phyloP scores from a whole-genome alignment of 2,329 filamentous ascomycete species.

The Neonectria sp. region DNA sequence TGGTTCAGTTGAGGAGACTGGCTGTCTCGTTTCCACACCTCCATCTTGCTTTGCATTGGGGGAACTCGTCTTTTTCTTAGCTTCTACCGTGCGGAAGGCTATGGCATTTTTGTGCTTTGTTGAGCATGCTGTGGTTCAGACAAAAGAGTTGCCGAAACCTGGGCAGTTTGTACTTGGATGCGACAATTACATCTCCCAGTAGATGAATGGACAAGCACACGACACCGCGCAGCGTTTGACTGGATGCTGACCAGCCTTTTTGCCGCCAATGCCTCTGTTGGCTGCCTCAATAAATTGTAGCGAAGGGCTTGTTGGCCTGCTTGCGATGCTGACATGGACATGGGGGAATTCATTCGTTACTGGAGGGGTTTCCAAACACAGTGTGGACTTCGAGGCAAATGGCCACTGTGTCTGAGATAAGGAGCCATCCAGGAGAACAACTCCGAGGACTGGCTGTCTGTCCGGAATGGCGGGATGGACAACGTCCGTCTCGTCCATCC shows the following conservation, averaged over 20 bases:
- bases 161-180: not conserved
- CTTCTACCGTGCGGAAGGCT: conserved; percentile 25
- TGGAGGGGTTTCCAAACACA: conserved; percentile 7
- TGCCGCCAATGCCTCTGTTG: not conserved
- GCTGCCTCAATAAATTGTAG: not conserved
- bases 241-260: conserved; percentile 9
- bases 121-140: not conserved
- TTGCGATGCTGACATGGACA: conserved; percentile 18
- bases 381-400: conserved; percentile 6
- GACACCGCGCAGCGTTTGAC: not conserved
- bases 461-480: conserved; percentile 10
- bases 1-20: conserved; percentile 19
- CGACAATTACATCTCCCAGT: not conserved
- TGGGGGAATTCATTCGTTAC: not conserved
- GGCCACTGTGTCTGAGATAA: conserved; percentile 30
- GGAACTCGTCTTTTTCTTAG: conserved; percentile 7
- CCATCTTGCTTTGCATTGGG: conserved; percentile 18
- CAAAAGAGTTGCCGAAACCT: not conserved
- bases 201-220: not conserved
- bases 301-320: conserved; percentile 1
- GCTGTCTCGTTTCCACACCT: conserved; percentile 27
- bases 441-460: conserved; percentile 4
- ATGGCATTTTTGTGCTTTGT: not conserved
- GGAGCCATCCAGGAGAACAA: conserved; percentile 3
- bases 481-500: not conserved